Base-by-base conservation (phyloP, 2,329 filamentous ascomycete species). In the Sporothrix inflata region DNA sequence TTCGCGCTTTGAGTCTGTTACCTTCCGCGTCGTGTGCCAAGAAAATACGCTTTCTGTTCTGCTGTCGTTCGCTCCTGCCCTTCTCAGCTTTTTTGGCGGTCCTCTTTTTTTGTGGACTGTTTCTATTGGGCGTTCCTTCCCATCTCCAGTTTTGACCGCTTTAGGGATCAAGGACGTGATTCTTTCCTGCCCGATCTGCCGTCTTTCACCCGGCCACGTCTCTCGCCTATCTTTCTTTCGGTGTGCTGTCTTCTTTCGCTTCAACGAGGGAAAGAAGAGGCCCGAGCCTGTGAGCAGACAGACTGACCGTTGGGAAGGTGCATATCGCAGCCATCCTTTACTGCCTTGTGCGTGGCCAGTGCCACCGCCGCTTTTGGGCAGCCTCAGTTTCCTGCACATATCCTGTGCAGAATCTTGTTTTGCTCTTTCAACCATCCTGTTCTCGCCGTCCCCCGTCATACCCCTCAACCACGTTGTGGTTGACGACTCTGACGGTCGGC, bases 141-240 rank as follows among this genome's bases (percentile, higher is more conserved):
- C 19, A 67, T 67, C 42, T 30, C 42, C 45, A 67, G 61, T 67
- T 67, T 51, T 51, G 63, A 51, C 45, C 67, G 49, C 49, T 57
- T 69, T 38, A 14, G 53, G 68, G 68, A 49, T 38, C 40, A 47
- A 38, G 30, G 14, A 55, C 55, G 53, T 70, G 53, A 19, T 57
- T 60, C 16, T 21, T 69, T 70, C 68, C 68, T 61, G 68, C 42
- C 68, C 53, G 34, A 70, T 40, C 53, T 70, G 53, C 66, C 45
- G 11, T 38, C 24, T 69, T 49, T 6, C 45, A 49, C 45, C 19
- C 45, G 45, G 49, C 67, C 42, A 61, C 67, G 40, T 70, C 34
- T 53, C 61, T 3, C 65, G 38, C 42, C 57, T 65, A 4, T 38
- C 38, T 21, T 24, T n/a, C n/a, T 3, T 14, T 65, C 69, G 42